These are phyloP conservation scores for Eucommia ulmoides DNA, from an alignment of 257 asterid genomes.

Conservation along the genomic window DNA sequence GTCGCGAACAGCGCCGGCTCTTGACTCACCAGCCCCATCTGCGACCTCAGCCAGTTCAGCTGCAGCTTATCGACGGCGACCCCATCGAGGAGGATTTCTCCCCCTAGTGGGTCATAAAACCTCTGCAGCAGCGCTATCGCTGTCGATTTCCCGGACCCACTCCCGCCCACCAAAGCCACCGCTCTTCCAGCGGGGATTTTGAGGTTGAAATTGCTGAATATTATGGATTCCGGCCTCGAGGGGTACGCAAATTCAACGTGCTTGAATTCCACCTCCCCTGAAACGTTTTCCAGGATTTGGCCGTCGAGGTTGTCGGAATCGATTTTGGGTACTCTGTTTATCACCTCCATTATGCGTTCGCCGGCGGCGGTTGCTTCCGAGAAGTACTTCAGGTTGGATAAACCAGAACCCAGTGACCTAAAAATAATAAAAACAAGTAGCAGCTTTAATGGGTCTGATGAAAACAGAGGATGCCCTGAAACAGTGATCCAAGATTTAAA, in stretches of 20 bases:
- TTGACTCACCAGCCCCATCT: slow-evolving; percentile 94
- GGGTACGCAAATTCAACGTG: slow-evolving; percentile 61
- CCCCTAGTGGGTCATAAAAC: slow-evolving; percentile 69
- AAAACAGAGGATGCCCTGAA: too few relatives aligned
- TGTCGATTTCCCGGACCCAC: slow-evolving; percentile 92
- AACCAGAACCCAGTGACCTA: slow-evolving; percentile 75
- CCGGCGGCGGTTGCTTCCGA: slow-evolving; percentile 75
- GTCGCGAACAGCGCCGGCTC: slow-evolving; percentile 94
- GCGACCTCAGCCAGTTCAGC: slow-evolving; percentile 87
- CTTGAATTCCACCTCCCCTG: slow-evolving; percentile 62
- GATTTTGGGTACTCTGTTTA: slow-evolving; percentile 58
- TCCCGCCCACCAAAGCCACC: slow-evolving; percentile 84
- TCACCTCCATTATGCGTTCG: slow-evolving; percentile 56
- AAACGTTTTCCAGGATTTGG: slow-evolving; percentile 29
- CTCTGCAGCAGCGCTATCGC: slow-evolving; percentile 70
- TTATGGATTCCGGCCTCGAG: slow-evolving; percentile 60
- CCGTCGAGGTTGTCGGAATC: slow-evolving; percentile 68
- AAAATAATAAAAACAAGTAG: background rate
- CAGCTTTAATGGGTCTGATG: too few relatives aligned
- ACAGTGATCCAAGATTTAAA: too few relatives aligned
- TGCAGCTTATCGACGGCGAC: slow-evolving; percentile 62
- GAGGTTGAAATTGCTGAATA: slow-evolving; percentile 51
- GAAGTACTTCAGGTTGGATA: slow-evolving; percentile 63
- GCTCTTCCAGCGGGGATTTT: slow-evolving; percentile 59
- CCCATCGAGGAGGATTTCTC: slow-evolving; percentile 69